Percentiles rank a stretch among this genome's conserved stretches.
Conservation (phyloP, 768 basidiomycete genomes). For the Cystoderma amianthinum region DNA sequence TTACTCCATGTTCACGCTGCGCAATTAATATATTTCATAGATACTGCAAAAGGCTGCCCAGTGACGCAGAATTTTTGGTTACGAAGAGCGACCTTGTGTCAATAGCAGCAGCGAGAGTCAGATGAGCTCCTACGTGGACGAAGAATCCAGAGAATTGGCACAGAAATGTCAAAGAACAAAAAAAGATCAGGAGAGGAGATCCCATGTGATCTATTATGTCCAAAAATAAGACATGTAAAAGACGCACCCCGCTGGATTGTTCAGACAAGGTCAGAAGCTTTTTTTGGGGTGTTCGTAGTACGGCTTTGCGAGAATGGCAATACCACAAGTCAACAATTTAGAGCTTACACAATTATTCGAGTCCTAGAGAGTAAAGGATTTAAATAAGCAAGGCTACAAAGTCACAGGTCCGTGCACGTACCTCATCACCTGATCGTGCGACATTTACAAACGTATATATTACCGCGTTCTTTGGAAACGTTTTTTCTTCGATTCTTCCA, state of each 20-base stretch:
- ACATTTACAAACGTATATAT: not conserved
- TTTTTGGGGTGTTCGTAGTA: too few species aligned
- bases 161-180: not conserved
- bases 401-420: not conserved
- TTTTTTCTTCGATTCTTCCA: slow-evolving; percentile 30
- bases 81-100: not conserved
- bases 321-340: too few species aligned
- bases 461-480: not conserved
- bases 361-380: too few species aligned
- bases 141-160: not conserved
- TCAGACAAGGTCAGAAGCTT: too few species aligned
- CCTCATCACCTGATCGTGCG: not conserved
- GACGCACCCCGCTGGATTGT: too few species aligned
- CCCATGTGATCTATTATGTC: too few species aligned
- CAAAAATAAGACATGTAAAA: not conserved
- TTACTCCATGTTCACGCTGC: too few species aligned
- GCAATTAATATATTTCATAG: too few species aligned
- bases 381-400: not conserved
- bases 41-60: too few species aligned
- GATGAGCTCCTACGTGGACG: not conserved
- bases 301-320: too few species aligned
- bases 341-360: too few species aligned
- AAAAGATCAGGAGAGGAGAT: not conserved
- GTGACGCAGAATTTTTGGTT: not conserved
- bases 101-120: not conserved